Conservation (phyloP, 164 flowering plant genomes). For the Vitis amurensis region DNA sequence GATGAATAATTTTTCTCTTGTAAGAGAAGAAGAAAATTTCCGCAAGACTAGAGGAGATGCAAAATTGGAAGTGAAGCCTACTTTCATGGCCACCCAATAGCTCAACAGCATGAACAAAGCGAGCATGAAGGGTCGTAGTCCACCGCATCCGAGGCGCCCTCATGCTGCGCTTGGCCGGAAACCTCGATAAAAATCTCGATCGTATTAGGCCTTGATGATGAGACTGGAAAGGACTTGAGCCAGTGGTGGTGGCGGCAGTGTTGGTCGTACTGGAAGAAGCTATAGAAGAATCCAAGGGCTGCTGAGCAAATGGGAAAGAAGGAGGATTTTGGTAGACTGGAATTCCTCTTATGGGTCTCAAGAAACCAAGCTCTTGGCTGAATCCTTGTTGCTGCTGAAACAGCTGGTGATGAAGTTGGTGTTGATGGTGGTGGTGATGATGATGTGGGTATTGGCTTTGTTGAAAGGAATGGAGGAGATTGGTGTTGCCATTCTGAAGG, state of each 20-base stretch:
- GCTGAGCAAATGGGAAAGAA: constrained; percentile 38
- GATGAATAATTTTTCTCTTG: neutral
- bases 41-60: neutral
- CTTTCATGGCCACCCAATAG: constrained; percentile 99
- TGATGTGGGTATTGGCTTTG: constrained; percentile 20
- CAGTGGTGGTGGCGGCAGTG: constrained; percentile 10
- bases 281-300: constrained; percentile 24
- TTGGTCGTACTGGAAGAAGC: constrained; percentile 23
- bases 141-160: constrained; percentile 97
- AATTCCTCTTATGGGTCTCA: constrained; percentile 87
- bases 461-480: constrained; percentile 24
- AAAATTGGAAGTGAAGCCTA: constrained; percentile 27
- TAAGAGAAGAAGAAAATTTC: neutral
- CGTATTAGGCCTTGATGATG: constrained; percentile 47
- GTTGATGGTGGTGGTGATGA: constrained; percentile 18
- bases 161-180: constrained; percentile 79
- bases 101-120: constrained; percentile 97
- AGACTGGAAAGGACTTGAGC: constrained; percentile 15
- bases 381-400: constrained; percentile 29
- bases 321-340: constrained; percentile 67
- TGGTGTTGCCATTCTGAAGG: constrained; percentile 20
- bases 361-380: constrained; percentile 45
- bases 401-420: constrained; percentile 12
- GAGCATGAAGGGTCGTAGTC: constrained; percentile 94
- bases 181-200: constrained; percentile 67